These are phyloP conservation scores for Phytophthora ramorum DNA, from an alignment of 352 stramenopile genomes.

Conservation along the genomic window DNA sequence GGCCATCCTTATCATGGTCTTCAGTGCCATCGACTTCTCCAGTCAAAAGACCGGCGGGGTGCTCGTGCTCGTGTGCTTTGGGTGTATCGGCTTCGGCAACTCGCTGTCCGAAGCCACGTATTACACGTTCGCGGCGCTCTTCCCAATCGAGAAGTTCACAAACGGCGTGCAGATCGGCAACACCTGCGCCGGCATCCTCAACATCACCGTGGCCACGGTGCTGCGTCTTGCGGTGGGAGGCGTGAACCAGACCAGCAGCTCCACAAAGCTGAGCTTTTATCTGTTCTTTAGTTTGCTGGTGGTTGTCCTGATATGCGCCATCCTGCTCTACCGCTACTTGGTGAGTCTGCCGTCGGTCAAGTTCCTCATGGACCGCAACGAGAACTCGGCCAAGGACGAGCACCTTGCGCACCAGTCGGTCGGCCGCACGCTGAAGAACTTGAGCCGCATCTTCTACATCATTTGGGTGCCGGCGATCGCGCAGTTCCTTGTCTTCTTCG, in stretches of 20 bases:
- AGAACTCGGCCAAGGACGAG: conserved; percentile 32
- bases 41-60: conserved; percentile 53
- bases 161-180: conserved; percentile 74
- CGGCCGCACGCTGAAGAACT: conserved; percentile 34
- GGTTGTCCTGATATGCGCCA: conserved; percentile 48
- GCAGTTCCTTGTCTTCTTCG: conserved; percentile 69
- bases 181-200: conserved; percentile 51
- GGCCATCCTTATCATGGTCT: conserved; percentile 67
- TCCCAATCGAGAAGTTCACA: conserved; percentile 69
- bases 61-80: conserved; percentile 67
- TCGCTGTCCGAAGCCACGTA: conserved; percentile 64
- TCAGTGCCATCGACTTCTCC: conserved; percentile 57
- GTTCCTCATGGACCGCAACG: conserved; percentile 65
- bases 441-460: conserved; percentile 54
- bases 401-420: conserved; percentile 32
- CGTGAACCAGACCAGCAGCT: conserved; percentile 43
- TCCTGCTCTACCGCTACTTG: conserved; percentile 51
- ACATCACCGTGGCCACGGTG: conserved; percentile 59
- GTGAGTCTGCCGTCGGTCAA: conserved; percentile 48
- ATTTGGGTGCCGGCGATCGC: conserved; percentile 55
- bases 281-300: conserved; percentile 65
- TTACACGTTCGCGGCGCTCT: conserved; percentile 67
- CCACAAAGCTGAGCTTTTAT: conserved; percentile 53
- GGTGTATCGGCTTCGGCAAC: conserved; percentile 55
- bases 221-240: conserved; percentile 57